Conservation (phyloP, 169 alveolate species). For the Plasmodium blacklocki region DNA sequence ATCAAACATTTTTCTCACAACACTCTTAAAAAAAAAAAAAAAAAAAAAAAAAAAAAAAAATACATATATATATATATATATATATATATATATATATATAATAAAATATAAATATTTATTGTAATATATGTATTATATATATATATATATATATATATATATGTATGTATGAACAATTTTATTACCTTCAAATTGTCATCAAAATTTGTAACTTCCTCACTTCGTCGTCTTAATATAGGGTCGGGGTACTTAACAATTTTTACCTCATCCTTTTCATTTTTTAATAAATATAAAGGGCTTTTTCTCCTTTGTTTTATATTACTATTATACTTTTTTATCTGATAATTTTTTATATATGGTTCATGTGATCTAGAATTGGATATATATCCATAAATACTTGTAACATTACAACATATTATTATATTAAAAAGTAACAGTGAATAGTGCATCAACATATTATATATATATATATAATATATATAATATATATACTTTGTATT, state of each 20-base stretch:
- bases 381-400: too few relatives aligned
- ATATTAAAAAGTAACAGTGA: too few relatives aligned
- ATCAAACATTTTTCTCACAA: conserved; percentile 34
- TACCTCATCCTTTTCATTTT: conserved; percentile 20
- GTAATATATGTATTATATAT: background rate
- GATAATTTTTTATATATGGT: too few relatives aligned
- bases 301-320: background rate
- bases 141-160: background rate
- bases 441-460: too few relatives aligned
- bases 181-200: conserved; percentile 51
- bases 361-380: too few relatives aligned
- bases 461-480: too few relatives aligned
- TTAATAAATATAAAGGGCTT: conserved; percentile 2
- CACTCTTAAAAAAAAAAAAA: background rate
- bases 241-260: conserved; percentile 44
- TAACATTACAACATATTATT: too few relatives aligned
- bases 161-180: background rate
- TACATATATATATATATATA: background rate
- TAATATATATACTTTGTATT: too few relatives aligned
- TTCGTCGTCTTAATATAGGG: conserved; percentile 25
- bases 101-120: background rate
- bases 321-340: too few relatives aligned
- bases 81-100: background rate
- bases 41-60: conserved; percentile 1
- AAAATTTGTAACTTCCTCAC: conserved; percentile 41